Evolutionary conservation across 257 asterid species (phyloP).

Genomic region (Penstemon newberryi): DNA sequence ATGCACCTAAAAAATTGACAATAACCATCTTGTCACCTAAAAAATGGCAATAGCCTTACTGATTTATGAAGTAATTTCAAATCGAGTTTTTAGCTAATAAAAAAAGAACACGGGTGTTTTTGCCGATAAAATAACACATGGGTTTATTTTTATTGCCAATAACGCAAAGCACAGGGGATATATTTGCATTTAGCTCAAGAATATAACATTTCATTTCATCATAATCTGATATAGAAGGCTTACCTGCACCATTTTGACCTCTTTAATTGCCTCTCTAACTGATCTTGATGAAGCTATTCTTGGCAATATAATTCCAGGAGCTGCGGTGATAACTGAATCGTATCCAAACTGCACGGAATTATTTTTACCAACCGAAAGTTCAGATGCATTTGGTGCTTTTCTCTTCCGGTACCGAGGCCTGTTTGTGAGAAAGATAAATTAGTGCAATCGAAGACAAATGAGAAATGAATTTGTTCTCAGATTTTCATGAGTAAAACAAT

Average conservation of each 20-base stretch:
- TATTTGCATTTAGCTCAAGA: no score
- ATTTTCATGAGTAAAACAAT: no score
- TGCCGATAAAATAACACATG: no score
- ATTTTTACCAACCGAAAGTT: constrained; percentile 47
- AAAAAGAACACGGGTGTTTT: no score
- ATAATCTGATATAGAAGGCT: constrained; percentile 4
- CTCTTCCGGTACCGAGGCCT: constrained; percentile 82
- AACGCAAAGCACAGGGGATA: no score
- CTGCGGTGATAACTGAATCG: constrained; percentile 47
- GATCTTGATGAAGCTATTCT: constrained; percentile 77
- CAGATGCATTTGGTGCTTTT: constrained; percentile 47
- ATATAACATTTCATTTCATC: no score
- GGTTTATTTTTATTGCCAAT: no score
- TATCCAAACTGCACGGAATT: constrained; percentile 46
- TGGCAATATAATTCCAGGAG: constrained; percentile 64
- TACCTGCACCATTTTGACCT: constrained; percentile 97
- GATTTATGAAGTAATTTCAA: no score
- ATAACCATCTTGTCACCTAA: no score
- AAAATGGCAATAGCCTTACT: no score
- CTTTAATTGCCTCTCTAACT: constrained; percentile 81
- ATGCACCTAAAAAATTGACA: no score
- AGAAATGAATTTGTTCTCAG: not conserved
- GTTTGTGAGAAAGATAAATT: constrained; percentile 30
- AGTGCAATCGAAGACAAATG: constrained; percentile 14
- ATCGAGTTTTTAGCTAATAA: no score